Evolutionary conservation across 495 filamentous ascomycete genomes (phyloP).

Genomic region (Terfezia boudieri): DNA sequence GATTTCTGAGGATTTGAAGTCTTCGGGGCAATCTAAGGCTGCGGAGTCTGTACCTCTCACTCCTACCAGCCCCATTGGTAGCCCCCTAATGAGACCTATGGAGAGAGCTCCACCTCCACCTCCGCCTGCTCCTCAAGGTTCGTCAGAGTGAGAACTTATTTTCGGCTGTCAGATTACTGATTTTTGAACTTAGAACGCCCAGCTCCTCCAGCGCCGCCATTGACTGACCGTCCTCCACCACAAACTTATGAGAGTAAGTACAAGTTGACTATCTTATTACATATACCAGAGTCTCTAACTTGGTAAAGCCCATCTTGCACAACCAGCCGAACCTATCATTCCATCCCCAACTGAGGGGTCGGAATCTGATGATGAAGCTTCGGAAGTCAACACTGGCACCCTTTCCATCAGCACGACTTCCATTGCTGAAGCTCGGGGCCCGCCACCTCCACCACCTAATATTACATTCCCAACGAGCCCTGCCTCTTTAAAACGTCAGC

Average conservation of each 20-base stretch:
- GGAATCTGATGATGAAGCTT: slow-evolving; percentile 84
- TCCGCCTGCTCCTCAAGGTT: slow-evolving; percentile 29
- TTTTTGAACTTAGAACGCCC: slow-evolving; percentile 22
- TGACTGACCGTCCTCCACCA: slow-evolving; percentile 39
- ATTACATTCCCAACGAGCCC: not conserved
- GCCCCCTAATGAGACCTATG: slow-evolving; percentile 13
- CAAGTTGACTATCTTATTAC: too few relatives aligned
- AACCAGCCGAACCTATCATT: slow-evolving; percentile 16
- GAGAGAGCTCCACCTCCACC: slow-evolving; percentile 20
- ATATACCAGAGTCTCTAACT: too few relatives aligned
- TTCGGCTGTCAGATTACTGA: too few relatives aligned
- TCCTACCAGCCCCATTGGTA: not conserved
- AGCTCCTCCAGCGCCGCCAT: slow-evolving; percentile 35
- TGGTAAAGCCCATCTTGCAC: too few relatives aligned
- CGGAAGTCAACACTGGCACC: slow-evolving; percentile 28
- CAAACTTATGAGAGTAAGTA: slow-evolving; percentile 20
- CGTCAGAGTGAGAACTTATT: slow-evolving; percentile 6
- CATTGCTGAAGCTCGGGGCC: not conserved
- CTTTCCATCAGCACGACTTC: not conserved
- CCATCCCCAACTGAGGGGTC: slow-evolving; percentile 22
- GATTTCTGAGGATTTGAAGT: slow-evolving; percentile 37
- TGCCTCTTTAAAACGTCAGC: not conserved
- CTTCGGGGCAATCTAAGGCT: slow-evolving; percentile 18
- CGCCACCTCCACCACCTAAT: slow-evolving; percentile 18
- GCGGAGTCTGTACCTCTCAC: not conserved